Conservation (phyloP, 305 asterid species). For the Solanum chacoense region DNA sequence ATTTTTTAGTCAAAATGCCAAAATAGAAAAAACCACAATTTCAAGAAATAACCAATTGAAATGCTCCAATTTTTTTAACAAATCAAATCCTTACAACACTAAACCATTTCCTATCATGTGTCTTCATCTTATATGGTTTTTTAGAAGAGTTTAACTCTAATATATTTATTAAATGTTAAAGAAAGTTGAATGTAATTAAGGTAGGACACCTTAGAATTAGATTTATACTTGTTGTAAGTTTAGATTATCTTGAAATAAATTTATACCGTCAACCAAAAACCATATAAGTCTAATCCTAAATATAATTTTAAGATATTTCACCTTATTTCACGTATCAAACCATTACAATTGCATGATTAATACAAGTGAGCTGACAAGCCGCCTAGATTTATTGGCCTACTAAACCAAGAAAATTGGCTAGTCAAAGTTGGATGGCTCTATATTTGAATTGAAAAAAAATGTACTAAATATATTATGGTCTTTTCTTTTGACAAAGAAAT, state of each 20-base stretch:
- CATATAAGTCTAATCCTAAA: neutral
- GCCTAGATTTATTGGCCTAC: neutral
- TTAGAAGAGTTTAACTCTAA: neutral
- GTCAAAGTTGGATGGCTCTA: neutral
- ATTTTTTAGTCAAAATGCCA: neutral
- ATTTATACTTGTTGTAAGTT: neutral
- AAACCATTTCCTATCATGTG: neutral
- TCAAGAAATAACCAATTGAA: neutral
- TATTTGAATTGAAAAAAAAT: neutral
- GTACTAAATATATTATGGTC: neutral
- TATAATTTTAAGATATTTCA: neutral
- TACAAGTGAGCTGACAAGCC: neutral
- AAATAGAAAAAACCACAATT: neutral
- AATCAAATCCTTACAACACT: neutral
- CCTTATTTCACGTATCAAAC: no score
- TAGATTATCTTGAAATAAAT: no score
- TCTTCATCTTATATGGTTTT: neutral
- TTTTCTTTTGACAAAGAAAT: neutral
- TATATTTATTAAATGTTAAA: neutral
- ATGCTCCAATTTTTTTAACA: neutral
- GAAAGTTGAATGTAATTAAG: neutral
- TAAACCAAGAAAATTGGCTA: neutral
- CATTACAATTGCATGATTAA: neutral
- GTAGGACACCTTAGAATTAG: neutral
- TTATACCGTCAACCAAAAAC: accelerated